These are phyloP conservation scores for Monilinia aucupariae DNA, from an alignment of 2,329 filamentous ascomycete species.

Conservation along the genomic window DNA sequence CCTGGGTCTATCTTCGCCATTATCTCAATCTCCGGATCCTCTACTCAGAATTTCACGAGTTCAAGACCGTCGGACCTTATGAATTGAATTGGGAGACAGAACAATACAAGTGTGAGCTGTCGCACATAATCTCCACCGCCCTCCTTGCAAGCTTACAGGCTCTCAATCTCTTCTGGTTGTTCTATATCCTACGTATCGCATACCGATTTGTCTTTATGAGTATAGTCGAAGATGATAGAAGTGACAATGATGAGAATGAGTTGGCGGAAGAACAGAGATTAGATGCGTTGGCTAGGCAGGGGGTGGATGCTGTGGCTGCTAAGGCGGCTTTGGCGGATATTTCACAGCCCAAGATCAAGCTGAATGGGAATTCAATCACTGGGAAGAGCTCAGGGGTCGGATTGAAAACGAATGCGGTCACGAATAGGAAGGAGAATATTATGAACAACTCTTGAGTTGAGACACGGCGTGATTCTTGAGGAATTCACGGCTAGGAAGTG, in stretches of 20 bases:
- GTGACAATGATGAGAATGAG: slow-evolving; percentile 55
- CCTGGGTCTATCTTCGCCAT: slow-evolving; percentile 88
- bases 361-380: slow-evolving; percentile 19
- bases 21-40: slow-evolving; percentile 74
- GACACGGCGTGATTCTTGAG: no score
- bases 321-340: not conserved
- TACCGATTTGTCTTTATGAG: slow-evolving; percentile 61
- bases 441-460: not conserved
- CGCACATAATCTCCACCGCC: slow-evolving; percentile 60
- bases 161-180: slow-evolving; percentile 76
- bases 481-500: not conserved
- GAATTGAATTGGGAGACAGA: slow-evolving; percentile 68
- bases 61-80: slow-evolving; percentile 67
- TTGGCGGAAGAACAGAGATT: slow-evolving; percentile 20
- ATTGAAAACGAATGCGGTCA: slow-evolving; percentile 15
- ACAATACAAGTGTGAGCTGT: slow-evolving; percentile 70
- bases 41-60: slow-evolving; percentile 68
- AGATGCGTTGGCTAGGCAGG: slow-evolving; percentile 13
- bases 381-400: slow-evolving; percentile 16
- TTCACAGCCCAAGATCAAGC: slow-evolving; percentile 9
- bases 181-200: slow-evolving; percentile 68
- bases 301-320: slow-evolving; percentile 9
- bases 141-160: slow-evolving; percentile 64
- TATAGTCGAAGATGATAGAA: slow-evolving; percentile 63
- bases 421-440: slow-evolving; percentile 20